Evolutionary conservation across 2,329 filamentous ascomycete species (phyloP), one percentile per base, ranked within the genome.

Genomic region (Penicillium sp.): DNA sequence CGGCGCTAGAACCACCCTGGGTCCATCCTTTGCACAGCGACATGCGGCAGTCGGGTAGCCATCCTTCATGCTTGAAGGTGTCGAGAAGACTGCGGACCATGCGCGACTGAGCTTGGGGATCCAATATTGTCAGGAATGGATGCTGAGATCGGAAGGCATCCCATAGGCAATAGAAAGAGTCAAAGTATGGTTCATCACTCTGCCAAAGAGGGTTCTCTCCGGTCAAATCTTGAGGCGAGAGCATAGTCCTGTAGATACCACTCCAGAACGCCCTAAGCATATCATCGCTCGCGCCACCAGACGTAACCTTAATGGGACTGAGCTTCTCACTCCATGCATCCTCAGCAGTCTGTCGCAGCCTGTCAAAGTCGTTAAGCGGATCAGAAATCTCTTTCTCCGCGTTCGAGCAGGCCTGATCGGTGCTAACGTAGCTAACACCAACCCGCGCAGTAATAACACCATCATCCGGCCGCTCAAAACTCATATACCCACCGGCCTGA

Each of bases 141-240:
- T 57, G 52, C 16, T 59, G 57, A 0, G 57, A 43, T 3, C 57
- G 45, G 39, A 59, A 59, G 16, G 52, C 51, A 14, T 59, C 57
- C 57, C 57, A 59, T 0, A 59, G 36, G 36, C 57, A 59, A 28
- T 87, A 88, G 49, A 84, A 85, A 0, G 81, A 84, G 61, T 86
- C 83, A 59, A 82, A 86, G 55, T 86, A 86, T 0, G 82, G 82
- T 60, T 85, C 82, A 2, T 68, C 69, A 32, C 76, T 81, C 1
- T 76, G 55, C 81, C 83, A 87, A 0, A 80, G 59, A 1, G 81
- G 81, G 50, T 86, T 87, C 61, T 87, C 83, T 1, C 81, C 81
- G 0, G 83, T 86, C 55, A 84, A 83, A 55, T 86, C 82, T 55
- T 86, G 82, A 2, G 83, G 83, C 42, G 78, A 81, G 46, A 86